Evolutionary conservation across 1,284 basidiomycete genomes (phyloP).

Genomic region (Wolfiporia cocos): DNA sequence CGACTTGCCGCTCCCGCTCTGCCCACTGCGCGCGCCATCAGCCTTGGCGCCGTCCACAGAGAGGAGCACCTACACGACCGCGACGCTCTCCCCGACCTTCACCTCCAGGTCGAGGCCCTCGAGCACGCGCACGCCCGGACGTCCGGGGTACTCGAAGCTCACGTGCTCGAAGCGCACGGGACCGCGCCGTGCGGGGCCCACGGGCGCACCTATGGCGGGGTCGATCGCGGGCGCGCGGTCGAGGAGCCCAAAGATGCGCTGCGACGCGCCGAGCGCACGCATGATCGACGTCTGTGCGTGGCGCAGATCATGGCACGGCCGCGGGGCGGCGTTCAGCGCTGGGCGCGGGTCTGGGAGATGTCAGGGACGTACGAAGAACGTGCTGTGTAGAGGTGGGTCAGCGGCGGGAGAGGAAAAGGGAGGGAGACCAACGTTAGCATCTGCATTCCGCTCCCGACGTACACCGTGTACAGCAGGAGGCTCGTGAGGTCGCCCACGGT

Average conservation of each 20-base stretch:
- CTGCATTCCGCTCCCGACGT: conserved; percentile 76
- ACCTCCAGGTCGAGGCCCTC: conserved; percentile 77
- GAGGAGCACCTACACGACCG: conserved; percentile 70
- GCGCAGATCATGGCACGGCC: conserved; percentile 58
- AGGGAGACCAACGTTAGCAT: conserved; percentile 58
- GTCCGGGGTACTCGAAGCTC: conserved; percentile 82
- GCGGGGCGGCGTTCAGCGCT: conserved; percentile 1
- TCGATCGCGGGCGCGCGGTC: conserved; percentile 75
- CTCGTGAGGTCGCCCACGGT: conserved; percentile 90
- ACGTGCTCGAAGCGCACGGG: conserved; percentile 75
- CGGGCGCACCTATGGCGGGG: conserved; percentile 50
- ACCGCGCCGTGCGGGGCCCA: conserved; percentile 55
- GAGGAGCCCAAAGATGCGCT: conserved; percentile 89
- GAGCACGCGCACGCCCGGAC: conserved; percentile 73
- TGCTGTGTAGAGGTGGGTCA: conserved; percentile 10
- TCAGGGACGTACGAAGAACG: conserved; percentile 36
- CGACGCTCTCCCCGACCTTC: conserved; percentile 80
- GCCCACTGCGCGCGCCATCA: conserved; percentile 46
- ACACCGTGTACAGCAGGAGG: conserved; percentile 89
- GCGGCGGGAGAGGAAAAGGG: background rate
- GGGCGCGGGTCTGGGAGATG: background rate
- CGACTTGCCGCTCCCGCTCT: conserved; percentile 88
- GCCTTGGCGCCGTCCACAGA: background rate
- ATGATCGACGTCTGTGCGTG: conserved; percentile 70
- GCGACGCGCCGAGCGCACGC: conserved; percentile 90